Conservation (phyloP, 2,329 filamentous ascomycete species). For the Plenodomus biglobosus region DNA sequence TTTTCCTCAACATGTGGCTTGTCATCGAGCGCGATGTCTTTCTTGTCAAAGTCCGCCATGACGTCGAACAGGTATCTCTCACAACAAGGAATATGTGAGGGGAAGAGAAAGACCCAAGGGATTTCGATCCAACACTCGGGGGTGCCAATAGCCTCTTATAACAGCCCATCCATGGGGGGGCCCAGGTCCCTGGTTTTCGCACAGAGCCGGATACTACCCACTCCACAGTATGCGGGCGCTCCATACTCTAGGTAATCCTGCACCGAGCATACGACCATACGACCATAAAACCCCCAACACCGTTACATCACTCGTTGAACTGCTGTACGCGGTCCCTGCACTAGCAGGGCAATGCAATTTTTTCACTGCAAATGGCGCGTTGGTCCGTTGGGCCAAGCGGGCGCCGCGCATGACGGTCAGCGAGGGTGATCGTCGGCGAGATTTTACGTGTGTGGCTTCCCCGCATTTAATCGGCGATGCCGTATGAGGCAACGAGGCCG, state of each 20-base stretch:
- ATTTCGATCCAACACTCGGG: neutral
- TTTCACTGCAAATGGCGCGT: neutral
- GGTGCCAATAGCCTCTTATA: too few relatives aligned
- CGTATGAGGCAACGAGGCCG: neutral
- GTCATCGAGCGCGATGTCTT: neutral
- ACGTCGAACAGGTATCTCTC: neutral
- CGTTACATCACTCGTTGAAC: neutral
- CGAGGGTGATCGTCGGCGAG: neutral
- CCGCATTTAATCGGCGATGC: neutral
- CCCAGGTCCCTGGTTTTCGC: neutral
- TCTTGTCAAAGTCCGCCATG: neutral
- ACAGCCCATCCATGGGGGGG: neutral
- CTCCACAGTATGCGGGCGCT: neutral
- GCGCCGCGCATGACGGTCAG: neutral
- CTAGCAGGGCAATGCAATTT: neutral
- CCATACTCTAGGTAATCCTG: neutral
- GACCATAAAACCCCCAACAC: neutral
- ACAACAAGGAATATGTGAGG: neutral
- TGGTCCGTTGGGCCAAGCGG: neutral
- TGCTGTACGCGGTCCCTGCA: neutral
- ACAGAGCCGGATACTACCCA: neutral
- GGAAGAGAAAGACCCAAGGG: neutral
- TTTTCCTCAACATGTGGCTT: slow-evolving; percentile 4
- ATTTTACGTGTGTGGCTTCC: neutral
- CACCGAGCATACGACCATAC: neutral